Evolutionary conservation across 2,329 filamentous ascomycete species (phyloP).

Genomic region (Aspergillus japonicus): DNA sequence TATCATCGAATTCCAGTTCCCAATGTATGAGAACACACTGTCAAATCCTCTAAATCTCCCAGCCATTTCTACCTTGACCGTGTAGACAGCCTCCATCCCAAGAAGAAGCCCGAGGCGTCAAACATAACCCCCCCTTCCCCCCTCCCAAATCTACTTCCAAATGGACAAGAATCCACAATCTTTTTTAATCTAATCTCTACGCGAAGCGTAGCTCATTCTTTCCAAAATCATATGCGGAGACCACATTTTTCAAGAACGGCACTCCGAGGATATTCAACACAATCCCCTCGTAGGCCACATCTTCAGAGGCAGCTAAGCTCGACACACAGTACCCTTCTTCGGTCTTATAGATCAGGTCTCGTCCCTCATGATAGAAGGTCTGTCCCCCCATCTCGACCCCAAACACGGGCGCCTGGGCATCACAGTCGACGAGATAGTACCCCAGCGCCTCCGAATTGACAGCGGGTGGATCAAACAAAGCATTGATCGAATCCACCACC

Average conservation of each 20-base stretch:
- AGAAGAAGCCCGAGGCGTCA: no score
- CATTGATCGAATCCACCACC: constrained; percentile 43
- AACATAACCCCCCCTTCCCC: no score
- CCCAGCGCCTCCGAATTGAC: constrained; percentile 29
- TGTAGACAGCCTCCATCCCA: no score
- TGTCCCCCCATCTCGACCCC: constrained; percentile 42
- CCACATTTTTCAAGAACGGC: constrained; percentile 51
- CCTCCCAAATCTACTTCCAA: no score
- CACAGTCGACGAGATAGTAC: constrained; percentile 44
- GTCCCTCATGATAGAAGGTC: constrained; percentile 31
- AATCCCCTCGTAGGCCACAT: constrained; percentile 29
- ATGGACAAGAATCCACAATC: no score
- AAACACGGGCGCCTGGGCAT: constrained; percentile 42
- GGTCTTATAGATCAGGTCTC: constrained; percentile 32
- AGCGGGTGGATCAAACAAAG: constrained; percentile 45
- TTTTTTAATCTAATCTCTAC: no score
- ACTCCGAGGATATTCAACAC: constrained; percentile 46
- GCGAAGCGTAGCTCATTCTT: constrained; percentile 50
- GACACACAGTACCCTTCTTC: constrained; percentile 21
- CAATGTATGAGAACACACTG: no score
- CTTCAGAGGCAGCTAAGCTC: constrained; percentile 27
- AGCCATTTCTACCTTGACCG: no score
- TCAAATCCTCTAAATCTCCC: no score
- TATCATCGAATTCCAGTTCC: no score
- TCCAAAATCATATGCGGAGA: constrained; percentile 53